Evolutionary conservation across 257 asterid species (phyloP), one percentile per base, ranked within the genome.

Genomic region (Capsicum chinense): DNA sequence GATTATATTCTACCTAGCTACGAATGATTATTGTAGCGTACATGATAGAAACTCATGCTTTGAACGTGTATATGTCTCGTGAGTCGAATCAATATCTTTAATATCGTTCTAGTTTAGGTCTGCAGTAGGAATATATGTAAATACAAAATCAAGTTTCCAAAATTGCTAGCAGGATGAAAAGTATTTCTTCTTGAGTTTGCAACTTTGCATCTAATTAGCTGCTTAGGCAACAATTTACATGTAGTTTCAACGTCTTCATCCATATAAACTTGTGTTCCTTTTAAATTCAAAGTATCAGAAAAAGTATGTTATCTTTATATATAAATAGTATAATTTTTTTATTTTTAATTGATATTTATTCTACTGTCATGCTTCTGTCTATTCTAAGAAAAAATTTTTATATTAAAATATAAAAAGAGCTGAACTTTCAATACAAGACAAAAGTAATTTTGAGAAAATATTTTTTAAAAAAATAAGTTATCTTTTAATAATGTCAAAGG

Each of bases 111-210:
- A 47, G 39, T 71, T 71, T 71, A 39, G 48, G 58, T 47, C 58
- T n/a, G 80, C 39, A 10, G 59, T 71, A 71, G 80, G 80, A n/a
- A n/a, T 39, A 47, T 11, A 71, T 47, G 80, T n/a, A 9, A 70
- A 47, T 11, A n/a, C 39, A 47, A 71, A 71, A 47, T 58, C 80
- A 73, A 73, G 58, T 47, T n/a, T 73, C 10, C 59, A 19, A 11
- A n/a, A 11, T n/a, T 47, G 10, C 79, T 4, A 7, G 16, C 33
- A 8, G 56, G 33, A 69, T 69, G 33, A 69, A 26, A 69, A 39
- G 33, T 69, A 39, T n/a, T 39, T 37, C 79, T 17, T 73, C 58
- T 39, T 73, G 39, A 6, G 59, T 47, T 73, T 73, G 56, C 15
- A 42, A 69, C 42, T 21, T 69, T 69, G 59, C 80, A 47, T 73